Conservation (phyloP, 805 yeast species). For the Sugiyamaella qingdaonensis region DNA sequence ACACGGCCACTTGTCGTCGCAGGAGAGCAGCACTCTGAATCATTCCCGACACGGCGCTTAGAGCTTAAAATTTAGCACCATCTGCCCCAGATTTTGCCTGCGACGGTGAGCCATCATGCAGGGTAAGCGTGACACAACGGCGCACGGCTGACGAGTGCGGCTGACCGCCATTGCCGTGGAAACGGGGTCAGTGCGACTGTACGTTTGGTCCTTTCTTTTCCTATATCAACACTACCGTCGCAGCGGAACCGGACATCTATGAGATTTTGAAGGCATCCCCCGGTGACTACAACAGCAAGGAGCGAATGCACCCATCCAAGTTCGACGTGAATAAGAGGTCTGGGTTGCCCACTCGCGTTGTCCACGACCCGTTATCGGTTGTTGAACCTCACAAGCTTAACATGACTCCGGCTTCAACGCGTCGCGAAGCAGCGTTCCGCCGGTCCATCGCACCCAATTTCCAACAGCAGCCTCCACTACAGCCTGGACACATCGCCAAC, state of each 20-base stretch:
- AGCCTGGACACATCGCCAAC: background rate
- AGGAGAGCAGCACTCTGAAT: too few relatives aligned
- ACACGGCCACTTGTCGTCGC: too few relatives aligned
- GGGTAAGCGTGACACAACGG: background rate
- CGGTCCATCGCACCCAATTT: slow-evolving; percentile 14
- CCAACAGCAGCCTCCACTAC: slow-evolving; percentile 4
- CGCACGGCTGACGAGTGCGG: background rate
- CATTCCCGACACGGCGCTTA: too few relatives aligned
- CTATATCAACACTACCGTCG: background rate
- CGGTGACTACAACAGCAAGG: background rate
- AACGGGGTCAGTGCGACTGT: background rate
- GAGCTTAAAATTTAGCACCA: too few relatives aligned
- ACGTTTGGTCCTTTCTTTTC: background rate
- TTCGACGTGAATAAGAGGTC: background rate
- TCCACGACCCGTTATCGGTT: slow-evolving; percentile 4
- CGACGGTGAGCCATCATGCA: background rate
- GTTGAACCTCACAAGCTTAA: slow-evolving; percentile 5
- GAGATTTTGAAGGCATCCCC: background rate
- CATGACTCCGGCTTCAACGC: slow-evolving; percentile 12
- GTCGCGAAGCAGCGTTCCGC: slow-evolving; percentile 17
- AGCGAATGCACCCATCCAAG: slow-evolving; percentile 3
- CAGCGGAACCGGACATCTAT: background rate
- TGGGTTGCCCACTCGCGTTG: background rate
- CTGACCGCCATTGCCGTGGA: slow-evolving; percentile 2
- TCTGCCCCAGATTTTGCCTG: background rate